Evolutionary conservation across 2,329 filamentous ascomycete species (phyloP).

Genomic region (Fusarium torulosum): DNA sequence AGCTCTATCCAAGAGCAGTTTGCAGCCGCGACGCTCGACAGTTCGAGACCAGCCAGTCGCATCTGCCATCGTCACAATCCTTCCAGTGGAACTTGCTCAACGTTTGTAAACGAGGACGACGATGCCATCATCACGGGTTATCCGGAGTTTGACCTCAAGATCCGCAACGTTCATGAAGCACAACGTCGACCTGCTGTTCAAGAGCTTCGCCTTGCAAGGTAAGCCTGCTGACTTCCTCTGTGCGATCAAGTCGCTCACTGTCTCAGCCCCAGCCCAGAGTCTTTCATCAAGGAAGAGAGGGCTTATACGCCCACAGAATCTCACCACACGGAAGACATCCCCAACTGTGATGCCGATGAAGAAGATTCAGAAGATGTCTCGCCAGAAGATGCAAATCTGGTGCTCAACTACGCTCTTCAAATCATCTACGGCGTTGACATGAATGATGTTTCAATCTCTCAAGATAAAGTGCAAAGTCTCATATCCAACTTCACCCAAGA

Average conservation of each 20-base stretch:
- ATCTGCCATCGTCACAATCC: constrained; percentile 52
- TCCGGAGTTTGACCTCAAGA: constrained; percentile 47
- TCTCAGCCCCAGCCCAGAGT: constrained; percentile 34
- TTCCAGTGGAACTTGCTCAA: constrained; percentile 55
- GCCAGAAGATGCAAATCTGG: constrained; percentile 51
- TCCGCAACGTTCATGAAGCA: constrained; percentile 33
- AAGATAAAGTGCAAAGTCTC: constrained; percentile 48
- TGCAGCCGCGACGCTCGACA: constrained; percentile 44
- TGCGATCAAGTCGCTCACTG: constrained; percentile 14
- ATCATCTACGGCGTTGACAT: constrained; percentile 56
- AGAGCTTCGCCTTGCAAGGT: constrained; percentile 32
- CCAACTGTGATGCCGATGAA: constrained; percentile 32
- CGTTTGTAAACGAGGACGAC: constrained; percentile 55
- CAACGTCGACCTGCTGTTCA: constrained; percentile 13
- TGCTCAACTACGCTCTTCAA: constrained; percentile 55
- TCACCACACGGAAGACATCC: background rate
- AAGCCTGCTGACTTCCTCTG: background rate
- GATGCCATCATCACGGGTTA: constrained; percentile 45
- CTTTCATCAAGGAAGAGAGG: constrained; percentile 41
- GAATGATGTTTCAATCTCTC: constrained; percentile 49
- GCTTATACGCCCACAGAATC: constrained; percentile 38
- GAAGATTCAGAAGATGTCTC: constrained; percentile 47
- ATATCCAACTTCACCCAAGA: constrained; percentile 53
- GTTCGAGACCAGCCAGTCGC: constrained; percentile 46
- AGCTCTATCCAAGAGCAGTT: constrained; percentile 53